Evolutionary conservation across 2,329 filamentous ascomycete genomes (phyloP), one percentile per base, ranked within the genome.

Genomic region (Chrysosporium keratinophilum): DNA sequence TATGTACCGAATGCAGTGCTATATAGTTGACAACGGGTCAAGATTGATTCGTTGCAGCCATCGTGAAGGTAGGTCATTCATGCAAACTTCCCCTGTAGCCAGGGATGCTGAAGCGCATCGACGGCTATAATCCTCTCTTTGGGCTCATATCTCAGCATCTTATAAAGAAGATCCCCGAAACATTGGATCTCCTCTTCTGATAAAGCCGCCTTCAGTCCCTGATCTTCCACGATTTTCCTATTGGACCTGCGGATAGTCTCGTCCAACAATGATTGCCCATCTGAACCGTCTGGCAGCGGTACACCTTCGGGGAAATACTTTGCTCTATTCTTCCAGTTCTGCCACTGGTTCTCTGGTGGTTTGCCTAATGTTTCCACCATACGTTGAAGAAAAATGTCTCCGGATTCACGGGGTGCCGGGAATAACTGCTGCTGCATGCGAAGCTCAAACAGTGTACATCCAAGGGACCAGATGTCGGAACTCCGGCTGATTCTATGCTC

Each of bases 131-230:
- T 47, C 15, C 44, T 47, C 14, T 47, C 31, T 31, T 9, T 47
- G 17, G 44, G 44, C 11, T 47, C 44, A 35, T 47, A 47, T 9
- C 35, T 20, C 31, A 47, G 11, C 44, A 47, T 35, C 35, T n/a
- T 47, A 23, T 14, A 47, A 35, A 47, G 44, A 20, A 47, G 44
- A 20, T 47, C 44, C 28, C 10, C 44, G 35, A 47, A 47, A 17
- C 23, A 47, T 19, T 19, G 2, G 5, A 20, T 19, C 31, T 47
- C 44, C 5, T 35, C 23, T 15, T 47, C 44, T 9, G 44, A 47
- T 20, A 47, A 14, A 9, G 44, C 44, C n/a, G 12, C 28, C n/a
- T 5, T 15, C 5, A 5, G n/a, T 11, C 11, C 43, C 5, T 20
- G 19, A 14, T n/a, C 28, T n/a, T 47, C 28, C 7, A 45, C 31